phyloP scores from a whole-genome alignment of 2,329 filamentous ascomycete genomes.

The Pleoardoris graminearum region DNA sequence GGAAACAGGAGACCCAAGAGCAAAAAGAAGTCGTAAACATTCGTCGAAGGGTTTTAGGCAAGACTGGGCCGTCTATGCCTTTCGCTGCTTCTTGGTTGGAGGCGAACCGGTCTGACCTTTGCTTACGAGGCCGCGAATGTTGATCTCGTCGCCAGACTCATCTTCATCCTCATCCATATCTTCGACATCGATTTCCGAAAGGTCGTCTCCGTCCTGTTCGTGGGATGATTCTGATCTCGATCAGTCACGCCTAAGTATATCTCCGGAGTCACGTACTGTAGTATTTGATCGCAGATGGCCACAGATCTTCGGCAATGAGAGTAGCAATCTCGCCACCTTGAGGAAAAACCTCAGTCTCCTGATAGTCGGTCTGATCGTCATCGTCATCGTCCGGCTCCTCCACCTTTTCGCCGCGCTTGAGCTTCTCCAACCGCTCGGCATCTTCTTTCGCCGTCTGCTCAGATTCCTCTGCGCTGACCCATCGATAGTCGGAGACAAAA shows the following conservation, averaged over 20 bases:
- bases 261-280: constrained; percentile 91
- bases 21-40: neutral
- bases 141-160: constrained; percentile 57
- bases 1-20: neutral
- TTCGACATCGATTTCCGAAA: constrained; percentile 72
- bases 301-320: constrained; percentile 82
- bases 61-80: constrained; percentile 27
- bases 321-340: constrained; percentile 81
- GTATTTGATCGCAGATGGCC: constrained; percentile 85
- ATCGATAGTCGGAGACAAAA: constrained; percentile 66
- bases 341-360: constrained; percentile 83
- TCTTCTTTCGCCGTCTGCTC: constrained; percentile 63
- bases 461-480: constrained; percentile 73
- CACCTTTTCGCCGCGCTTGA: constrained; percentile 45
- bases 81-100: constrained; percentile 47
- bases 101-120: constrained; percentile 49
- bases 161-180: constrained; percentile 48
- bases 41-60: neutral
- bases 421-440: constrained; percentile 58
- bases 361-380: constrained; percentile 63
- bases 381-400: constrained; percentile 45
- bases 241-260: constrained; percentile 50
- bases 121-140: constrained; percentile 52
- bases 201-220: constrained; percentile 69
- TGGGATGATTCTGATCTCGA: constrained; percentile 53